Conservation (phyloP, 2,329 filamentous ascomycete species). For the Pyricularia sp. region DNA sequence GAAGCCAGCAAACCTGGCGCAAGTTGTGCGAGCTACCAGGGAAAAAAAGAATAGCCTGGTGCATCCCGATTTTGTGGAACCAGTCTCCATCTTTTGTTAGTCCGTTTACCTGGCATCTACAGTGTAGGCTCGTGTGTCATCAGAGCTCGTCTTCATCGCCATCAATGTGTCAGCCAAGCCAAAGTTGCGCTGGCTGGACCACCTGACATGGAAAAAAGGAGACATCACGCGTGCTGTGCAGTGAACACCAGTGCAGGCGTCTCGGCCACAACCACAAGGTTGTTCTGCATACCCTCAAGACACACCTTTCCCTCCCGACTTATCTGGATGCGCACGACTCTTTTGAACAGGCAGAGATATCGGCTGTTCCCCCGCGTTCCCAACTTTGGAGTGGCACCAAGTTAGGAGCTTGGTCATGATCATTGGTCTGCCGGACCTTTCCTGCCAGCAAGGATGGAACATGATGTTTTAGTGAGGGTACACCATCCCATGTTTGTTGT, state of each 20-base stretch:
- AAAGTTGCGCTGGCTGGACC: background rate
- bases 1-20: conserved; percentile 6
- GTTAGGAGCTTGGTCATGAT: background rate
- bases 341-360: background rate
- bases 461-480: background rate
- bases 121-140: background rate
- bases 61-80: background rate
- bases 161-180: no score
- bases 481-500: background rate
- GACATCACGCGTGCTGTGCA: background rate
- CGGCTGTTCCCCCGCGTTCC: background rate
- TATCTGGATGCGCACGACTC: background rate
- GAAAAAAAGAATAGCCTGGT: background rate
- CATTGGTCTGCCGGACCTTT: background rate
- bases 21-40: background rate
- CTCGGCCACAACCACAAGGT: background rate
- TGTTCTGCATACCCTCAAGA: background rate
- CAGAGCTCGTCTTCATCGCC: no score
- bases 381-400: background rate
- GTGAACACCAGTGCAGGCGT: background rate
- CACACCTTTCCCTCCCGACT: background rate
- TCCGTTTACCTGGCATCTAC: background rate
- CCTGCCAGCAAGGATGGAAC: background rate
- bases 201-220: background rate
- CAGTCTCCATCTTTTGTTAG: background rate